A percentile compares a stretch with the other conserved stretches of the same genome.
These are phyloP conservation scores for Ordospora pajunii DNA, from an alignment of 371 early-diverging fungal genomes.

Conservation along the genomic window DNA sequence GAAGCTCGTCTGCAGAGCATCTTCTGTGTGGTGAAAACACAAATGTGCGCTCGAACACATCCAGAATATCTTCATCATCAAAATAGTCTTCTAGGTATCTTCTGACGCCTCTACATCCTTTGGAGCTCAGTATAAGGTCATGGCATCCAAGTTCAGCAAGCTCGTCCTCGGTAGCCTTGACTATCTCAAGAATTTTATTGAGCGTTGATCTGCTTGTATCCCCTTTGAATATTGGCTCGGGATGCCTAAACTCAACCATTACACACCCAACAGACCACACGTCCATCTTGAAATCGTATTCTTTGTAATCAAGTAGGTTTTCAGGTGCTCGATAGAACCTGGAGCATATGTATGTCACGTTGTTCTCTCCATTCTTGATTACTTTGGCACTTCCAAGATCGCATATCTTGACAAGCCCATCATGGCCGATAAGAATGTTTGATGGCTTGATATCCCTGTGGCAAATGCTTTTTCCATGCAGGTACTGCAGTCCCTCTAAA, in stretches of 20 bases:
- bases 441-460: conserved; percentile 90
- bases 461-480: conserved; percentile 83
- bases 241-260: conserved; percentile 17
- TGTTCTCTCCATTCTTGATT: conserved; percentile 77
- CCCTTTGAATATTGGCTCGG: conserved; percentile 23
- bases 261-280: conserved; percentile 37
- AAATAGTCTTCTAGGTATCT: conserved; percentile 24
- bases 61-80: neutral
- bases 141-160: neutral
- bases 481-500: conserved; percentile 73
- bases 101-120: conserved; percentile 11
- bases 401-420: conserved; percentile 64
- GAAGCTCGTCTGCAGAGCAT: neutral
- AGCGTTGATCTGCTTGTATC: conserved; percentile 7
- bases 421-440: conserved; percentile 76
- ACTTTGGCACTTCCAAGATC: conserved; percentile 95
- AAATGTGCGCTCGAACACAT: conserved; percentile 11
- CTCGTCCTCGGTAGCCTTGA: neutral
- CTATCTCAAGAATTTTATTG: conserved; percentile 3
- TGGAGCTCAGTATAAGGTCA: neutral
- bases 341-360: conserved; percentile 92
- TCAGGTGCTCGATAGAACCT: conserved; percentile 95
- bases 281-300: conserved; percentile 76
- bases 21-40: conserved; percentile 27
- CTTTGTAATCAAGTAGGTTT: conserved; percentile 85